These are phyloP conservation scores for Linaria vulgaris DNA, from an alignment of 257 asterid genomes.

Conservation along the genomic window DNA sequence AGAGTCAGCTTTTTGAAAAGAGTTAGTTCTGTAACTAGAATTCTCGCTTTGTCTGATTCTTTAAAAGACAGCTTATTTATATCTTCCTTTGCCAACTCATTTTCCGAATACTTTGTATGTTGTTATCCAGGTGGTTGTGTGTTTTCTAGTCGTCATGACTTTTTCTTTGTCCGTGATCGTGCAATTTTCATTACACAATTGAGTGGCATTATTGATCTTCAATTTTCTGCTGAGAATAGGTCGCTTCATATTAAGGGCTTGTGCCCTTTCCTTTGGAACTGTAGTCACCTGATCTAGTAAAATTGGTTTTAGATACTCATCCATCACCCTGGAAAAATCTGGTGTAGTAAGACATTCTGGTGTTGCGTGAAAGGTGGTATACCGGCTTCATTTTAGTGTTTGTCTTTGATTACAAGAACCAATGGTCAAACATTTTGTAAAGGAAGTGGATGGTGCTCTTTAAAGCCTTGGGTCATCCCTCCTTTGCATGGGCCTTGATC, in stretches of 20 bases:
- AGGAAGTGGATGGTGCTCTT: background rate
- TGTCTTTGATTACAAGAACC: no score
- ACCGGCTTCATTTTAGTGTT: no score
- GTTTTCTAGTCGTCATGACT: background rate
- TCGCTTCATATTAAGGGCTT: background rate
- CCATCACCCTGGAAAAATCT: background rate
- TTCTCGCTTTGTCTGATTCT: background rate
- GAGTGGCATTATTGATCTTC: background rate
- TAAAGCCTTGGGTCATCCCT: background rate
- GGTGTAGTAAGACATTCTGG: background rate
- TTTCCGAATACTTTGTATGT: background rate
- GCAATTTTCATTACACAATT: background rate
- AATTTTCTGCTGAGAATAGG: background rate
- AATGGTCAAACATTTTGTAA: background rate
- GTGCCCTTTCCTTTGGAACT: background rate
- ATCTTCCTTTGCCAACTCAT: background rate
- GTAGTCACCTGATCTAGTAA: background rate
- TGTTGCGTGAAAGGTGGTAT: background rate
- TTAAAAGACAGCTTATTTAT: background rate
- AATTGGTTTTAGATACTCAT: no score
- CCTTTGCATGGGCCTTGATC: background rate
- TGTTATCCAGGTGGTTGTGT: background rate
- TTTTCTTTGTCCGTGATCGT: background rate
- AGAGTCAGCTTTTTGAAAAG: constrained; percentile 84
- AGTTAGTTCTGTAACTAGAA: constrained; percentile 38